Evolutionary conservation across 306 rosid genomes (phyloP), one percentile per base, ranked within the genome.

Genomic region (Ormosia emarginata): DNA sequence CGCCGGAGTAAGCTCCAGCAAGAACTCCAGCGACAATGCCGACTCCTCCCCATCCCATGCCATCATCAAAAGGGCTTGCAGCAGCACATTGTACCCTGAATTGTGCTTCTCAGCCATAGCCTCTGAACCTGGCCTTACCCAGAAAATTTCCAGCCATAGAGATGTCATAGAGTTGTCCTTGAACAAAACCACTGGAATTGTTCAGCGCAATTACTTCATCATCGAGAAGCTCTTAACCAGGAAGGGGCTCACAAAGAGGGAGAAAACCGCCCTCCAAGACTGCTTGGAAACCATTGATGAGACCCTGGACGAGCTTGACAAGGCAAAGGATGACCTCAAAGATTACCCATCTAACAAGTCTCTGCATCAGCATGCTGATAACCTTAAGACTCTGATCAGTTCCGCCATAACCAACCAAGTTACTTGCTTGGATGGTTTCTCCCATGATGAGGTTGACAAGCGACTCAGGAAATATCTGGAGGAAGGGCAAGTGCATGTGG

Each of bases 401-500:
- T 63, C 97, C 5, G 86, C 97, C 74, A 89, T 93, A 5, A 93
- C 98, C 17, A 89, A 93, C 82, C 98, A 91, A 40, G 91, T 44
- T 4, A 90, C 92, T 14, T 93, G 98, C 79, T 30, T 93, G 13
- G 97, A 93, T 69, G 98, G 98, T 0, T 93, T 93, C 83, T 90
- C 94, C 0, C 89, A 91, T 59, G 88, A 88, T 7, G 49, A 15
- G 0, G 96, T 84, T 0, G 91, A 89, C 24, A 84, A 85, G 30
- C 17, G 2, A 1, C 63, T 89, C 10, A 65, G 97, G 53, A 43
- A 77, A 56, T 73, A 52, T 0, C 47, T 93, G 15, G 3, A 30
- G 15, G 40, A 4, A 3, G 94, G 90, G 2, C 82, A 89, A 72
- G 40, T 74, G 1, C 90, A 89, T 14, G 86, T 84, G 34, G 93